Evolutionary conservation across 345 rosid species (phyloP).

Genomic region (Boechera retrofracta): DNA sequence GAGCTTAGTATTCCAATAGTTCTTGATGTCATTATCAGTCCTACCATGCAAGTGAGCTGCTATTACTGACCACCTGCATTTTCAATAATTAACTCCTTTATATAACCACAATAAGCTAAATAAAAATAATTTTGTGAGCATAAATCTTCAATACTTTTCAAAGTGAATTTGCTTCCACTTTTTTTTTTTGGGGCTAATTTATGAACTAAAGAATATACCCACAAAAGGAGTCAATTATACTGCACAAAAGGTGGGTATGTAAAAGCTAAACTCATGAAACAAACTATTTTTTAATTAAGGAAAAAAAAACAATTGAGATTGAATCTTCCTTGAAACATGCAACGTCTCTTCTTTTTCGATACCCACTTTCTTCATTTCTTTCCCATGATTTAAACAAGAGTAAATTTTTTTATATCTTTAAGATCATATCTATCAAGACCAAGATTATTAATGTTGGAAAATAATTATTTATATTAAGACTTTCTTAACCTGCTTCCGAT

Average conservation of each 20-base stretch:
- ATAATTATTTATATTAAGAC: not conserved
- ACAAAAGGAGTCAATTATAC: conserved; percentile 44
- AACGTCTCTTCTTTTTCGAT: conserved; percentile 32
- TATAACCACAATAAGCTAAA: not conserved
- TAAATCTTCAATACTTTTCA: conserved; percentile 25
- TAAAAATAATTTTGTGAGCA: not conserved
- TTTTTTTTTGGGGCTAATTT: not conserved
- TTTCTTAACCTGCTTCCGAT: conserved; percentile 87
- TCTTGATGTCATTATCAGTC: conserved; percentile 91
- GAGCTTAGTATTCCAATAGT: conserved; percentile 94
- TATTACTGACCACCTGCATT: conserved; percentile 81
- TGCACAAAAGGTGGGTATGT: conserved; percentile 42
- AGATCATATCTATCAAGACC: conserved; percentile 10
- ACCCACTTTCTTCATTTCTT: conserved; percentile 24
- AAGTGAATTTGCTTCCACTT: conserved; percentile 9
- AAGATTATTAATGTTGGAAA: not conserved
- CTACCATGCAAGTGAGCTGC: conserved; percentile 91
- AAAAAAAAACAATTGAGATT: conserved; percentile 16
- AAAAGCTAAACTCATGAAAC: conserved; percentile 25
- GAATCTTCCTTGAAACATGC: conserved; percentile 43
- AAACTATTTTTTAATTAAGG: not conserved
- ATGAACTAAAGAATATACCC: conserved; percentile 43
- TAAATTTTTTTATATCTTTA: not conserved
- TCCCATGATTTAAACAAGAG: conserved; percentile 24
- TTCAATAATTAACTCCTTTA: not conserved